phyloP scores from a whole-genome alignment of 1,284 basidiomycete species.

The Amylostereum areolatum region DNA sequence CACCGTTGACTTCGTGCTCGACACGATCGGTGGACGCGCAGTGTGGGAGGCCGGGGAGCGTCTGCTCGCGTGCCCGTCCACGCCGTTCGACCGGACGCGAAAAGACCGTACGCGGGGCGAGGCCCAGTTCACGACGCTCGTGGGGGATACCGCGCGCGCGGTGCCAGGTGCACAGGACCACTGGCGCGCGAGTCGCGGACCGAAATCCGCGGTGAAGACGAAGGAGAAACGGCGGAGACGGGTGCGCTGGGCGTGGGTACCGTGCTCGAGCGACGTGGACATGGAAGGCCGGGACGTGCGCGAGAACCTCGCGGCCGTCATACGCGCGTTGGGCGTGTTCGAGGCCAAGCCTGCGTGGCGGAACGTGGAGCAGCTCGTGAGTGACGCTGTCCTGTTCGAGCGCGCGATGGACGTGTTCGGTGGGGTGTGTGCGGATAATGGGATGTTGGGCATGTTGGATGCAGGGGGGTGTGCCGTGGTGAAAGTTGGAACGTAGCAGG shows the following conservation, averaged over 20 bases:
- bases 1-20: conserved; percentile 73
- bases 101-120: conserved; percentile 13
- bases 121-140: conserved; percentile 68
- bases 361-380: conserved; percentile 26
- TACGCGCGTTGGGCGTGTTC: conserved; percentile 34
- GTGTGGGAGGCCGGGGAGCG: conserved; percentile 68
- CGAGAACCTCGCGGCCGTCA: conserved; percentile 53
- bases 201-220: conserved; percentile 5
- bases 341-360: conserved; percentile 36
- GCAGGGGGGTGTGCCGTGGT: conserved; percentile 31
- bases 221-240: conserved; percentile 14
- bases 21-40: conserved; percentile 72
- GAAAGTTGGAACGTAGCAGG: conserved; percentile 12
- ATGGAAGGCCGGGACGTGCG: conserved; percentile 72
- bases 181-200: conserved; percentile 44
- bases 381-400: conserved; percentile 45
- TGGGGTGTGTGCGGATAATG: conserved; percentile 1
- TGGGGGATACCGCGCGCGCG: conserved; percentile 54
- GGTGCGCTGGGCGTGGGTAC: conserved; percentile 72
- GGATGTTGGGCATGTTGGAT: conserved; percentile 15
- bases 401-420: conserved; percentile 51
- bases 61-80: conserved; percentile 37
- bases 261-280: conserved; percentile 67
- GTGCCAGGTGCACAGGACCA: conserved; percentile 67
- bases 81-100: not conserved